Evolutionary conservation across 106 monocot genomes (phyloP), one percentile per base, ranked within the genome.

Genomic region (Cymbidium sinense): DNA sequence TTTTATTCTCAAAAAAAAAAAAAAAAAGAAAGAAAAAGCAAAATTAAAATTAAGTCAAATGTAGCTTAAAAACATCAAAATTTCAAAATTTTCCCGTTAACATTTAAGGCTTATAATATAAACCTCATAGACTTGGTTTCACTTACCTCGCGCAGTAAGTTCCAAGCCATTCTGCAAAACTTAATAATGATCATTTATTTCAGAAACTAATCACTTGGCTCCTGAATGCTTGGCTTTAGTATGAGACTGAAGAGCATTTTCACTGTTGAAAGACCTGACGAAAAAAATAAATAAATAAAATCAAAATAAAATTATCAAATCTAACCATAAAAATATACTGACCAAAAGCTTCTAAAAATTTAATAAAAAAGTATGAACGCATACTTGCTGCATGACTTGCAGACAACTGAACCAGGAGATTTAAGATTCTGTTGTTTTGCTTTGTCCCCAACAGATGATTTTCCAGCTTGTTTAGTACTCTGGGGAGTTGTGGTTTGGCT

Each of bases 311-410:
- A 1, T n/a, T 1, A n/a, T 30, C 10, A 64, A 30, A 29, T 5
- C 2, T 3, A 34, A 34, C 31, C 34, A 4, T 35, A 13, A 70
- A 19, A 70, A 70, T 18, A 70, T 18, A 12, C 31, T 70, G 2
- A 18, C 19, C 17, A 18, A 34, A 70, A 35, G 12, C n/a, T 17
- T 1, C 41, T 41, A 1, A 41, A 36, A 36, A 30, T 18, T 1
- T 0, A 2, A 17, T 0, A 1, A 33, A 34, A 70, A 17, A 5
- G 35, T 35, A 13, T 12, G 11, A 70, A 4, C 28, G 13, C 70
- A 70, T 70, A 70, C 70, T 70, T 70, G 70, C 34, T 70, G 34
- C 93, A 96, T 33, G 89, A 88, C 72, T 87, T 91, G 91, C 96
- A 96, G 28, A 80, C 5, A 4, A 86, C 50, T 25, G 89, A 84